Evolutionary conservation across 2,329 filamentous ascomycete genomes (phyloP).

Genomic region (Aquanectria penicillioides): DNA sequence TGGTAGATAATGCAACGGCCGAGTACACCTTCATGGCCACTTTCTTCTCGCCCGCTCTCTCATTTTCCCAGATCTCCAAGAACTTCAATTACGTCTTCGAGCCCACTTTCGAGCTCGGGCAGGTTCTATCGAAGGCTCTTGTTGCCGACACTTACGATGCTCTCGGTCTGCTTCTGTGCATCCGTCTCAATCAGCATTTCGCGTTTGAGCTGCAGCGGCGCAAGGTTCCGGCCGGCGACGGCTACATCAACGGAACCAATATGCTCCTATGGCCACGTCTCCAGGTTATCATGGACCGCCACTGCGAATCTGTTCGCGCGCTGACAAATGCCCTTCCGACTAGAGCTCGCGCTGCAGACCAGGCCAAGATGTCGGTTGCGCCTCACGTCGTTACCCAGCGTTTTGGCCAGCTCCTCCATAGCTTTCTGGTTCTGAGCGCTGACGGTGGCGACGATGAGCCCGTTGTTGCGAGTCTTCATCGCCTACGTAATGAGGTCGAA

Average conservation of each 20-base stretch:
- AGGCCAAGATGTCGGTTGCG: conserved; percentile 75
- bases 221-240: conserved; percentile 87
- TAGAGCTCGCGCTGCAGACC: conserved; percentile 59
- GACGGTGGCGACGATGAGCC: conserved; percentile 96
- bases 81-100: conserved; percentile 91
- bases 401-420: conserved; percentile 93
- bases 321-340: conserved; percentile 64
- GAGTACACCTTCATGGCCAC: conserved; percentile 94
- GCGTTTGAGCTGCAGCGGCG: conserved; percentile 94
- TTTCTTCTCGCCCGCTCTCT: conserved; percentile 85
- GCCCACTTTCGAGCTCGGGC: conserved; percentile 86
- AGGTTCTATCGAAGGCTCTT: conserved; percentile 78
- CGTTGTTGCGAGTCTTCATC: conserved; percentile 80
- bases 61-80: conserved; percentile 79
- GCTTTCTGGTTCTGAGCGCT: conserved; percentile 83
- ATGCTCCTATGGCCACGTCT: conserved; percentile 98
- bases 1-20: conserved; percentile 92
- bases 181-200: conserved; percentile 91
- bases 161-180: conserved; percentile 87
- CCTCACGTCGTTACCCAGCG: conserved; percentile 93
- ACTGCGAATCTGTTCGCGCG: conserved; percentile 85
- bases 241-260: conserved; percentile 92
- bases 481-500: conserved; percentile 85
- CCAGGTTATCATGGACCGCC: conserved; percentile 91
- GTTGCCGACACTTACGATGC: conserved; percentile 83